Evolutionary conservation across 164 flowering plant species (phyloP).

Genomic region (Aristolochia fimbriata): DNA sequence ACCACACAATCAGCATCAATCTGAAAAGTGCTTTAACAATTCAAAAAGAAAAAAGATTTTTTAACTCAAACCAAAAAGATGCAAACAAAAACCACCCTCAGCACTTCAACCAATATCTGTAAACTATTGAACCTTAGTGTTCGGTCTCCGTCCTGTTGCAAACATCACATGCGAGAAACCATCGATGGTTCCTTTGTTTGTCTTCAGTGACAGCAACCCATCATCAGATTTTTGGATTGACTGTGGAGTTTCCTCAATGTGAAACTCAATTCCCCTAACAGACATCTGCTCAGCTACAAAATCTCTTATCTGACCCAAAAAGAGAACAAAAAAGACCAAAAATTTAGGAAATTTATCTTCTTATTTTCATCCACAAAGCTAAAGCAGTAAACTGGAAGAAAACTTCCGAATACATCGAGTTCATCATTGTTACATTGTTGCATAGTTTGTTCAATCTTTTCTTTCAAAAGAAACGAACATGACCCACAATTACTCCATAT

Average conservation of each 20-base stretch:
- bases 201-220: conserved; percentile 76
- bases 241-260: conserved; percentile 82
- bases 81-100: conserved; percentile 85
- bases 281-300: conserved; percentile 93
- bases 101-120: conserved; percentile 12
- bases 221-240: conserved; percentile 60
- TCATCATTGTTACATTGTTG: too few relatives aligned
- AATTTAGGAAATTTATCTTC: too few relatives aligned
- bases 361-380: too few relatives aligned
- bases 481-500: too few relatives aligned
- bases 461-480: too few relatives aligned
- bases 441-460: too few relatives aligned
- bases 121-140: conserved; percentile 61
- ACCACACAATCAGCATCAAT: conserved; percentile 5
- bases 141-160: conserved; percentile 95
- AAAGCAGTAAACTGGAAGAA: too few relatives aligned
- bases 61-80: conserved; percentile 5
- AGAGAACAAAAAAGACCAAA: conserved; percentile 1
- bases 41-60: too few relatives aligned
- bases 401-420: too few relatives aligned
- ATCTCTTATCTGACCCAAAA: conserved; percentile 64
- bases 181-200: conserved; percentile 74
- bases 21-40: too few relatives aligned
- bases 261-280: conserved; percentile 83
- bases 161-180: conserved; percentile 98